Conservation (phyloP, 2,329 filamentous ascomycete species). For the Fusarium tupiense region DNA sequence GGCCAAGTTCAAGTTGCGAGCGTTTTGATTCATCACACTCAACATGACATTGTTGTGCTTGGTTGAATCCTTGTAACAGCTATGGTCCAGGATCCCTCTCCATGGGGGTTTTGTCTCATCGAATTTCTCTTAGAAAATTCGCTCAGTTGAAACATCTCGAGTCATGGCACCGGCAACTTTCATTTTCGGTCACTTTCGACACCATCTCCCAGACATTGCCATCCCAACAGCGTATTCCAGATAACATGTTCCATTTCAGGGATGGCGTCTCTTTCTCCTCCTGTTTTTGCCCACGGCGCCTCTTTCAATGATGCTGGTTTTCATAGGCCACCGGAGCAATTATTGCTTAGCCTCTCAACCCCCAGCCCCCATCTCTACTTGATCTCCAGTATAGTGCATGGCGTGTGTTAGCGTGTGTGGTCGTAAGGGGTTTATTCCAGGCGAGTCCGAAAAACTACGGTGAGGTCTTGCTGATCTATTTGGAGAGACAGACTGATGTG, state of each 20-base stretch:
- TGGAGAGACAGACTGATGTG: neutral
- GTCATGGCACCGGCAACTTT: constrained; percentile 18
- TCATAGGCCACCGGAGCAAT: constrained; percentile 12
- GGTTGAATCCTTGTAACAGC: neutral
- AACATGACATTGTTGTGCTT: neutral
- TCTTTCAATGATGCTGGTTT: constrained; percentile 5
- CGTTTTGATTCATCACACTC: neutral
- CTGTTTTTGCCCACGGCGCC: constrained; percentile 2
- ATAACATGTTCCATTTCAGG: neutral
- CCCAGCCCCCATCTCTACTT: constrained; percentile 3
- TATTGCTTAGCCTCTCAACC: constrained; percentile 1
- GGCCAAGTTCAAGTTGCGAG: neutral
- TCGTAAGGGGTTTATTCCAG: constrained; percentile 1
- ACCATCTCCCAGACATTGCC: neutral
- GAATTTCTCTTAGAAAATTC: neutral
- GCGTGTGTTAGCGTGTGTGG: constrained; percentile 19
- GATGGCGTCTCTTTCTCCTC: constrained; percentile 8
- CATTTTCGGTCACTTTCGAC: neutral
- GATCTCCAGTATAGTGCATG: constrained; percentile 7
- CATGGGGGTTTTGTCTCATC: neutral
- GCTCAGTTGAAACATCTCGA: constrained; percentile 15
- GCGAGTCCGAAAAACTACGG: neutral
- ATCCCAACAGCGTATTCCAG: neutral
- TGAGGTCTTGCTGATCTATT: neutral
- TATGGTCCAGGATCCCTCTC: neutral